Evolutionary conservation across 2,329 filamentous ascomycete species (phyloP).

Genomic region (Colletotrichum sp.): DNA sequence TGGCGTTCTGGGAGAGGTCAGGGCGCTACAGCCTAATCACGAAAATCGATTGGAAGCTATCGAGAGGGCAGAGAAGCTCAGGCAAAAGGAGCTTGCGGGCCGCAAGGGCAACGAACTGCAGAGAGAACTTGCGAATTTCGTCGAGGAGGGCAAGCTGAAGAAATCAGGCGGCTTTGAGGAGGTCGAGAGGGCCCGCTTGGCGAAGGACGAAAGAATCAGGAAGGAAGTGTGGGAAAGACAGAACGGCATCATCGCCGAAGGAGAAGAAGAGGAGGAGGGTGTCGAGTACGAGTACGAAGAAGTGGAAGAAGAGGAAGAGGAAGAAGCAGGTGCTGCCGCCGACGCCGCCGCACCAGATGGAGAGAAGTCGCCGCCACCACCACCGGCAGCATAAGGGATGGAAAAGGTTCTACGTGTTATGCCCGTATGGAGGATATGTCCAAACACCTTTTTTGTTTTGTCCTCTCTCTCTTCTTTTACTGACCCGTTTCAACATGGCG

Average conservation of each 20-base stretch:
- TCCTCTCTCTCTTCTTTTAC: neutral
- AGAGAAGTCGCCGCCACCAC: conserved; percentile 3
- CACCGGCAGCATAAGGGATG: neutral
- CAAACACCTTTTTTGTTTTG: neutral
- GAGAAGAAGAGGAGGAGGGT: conserved; percentile 35
- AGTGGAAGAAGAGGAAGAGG: conserved; percentile 15
- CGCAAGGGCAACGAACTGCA: conserved; percentile 79
- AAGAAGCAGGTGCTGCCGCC: neutral
- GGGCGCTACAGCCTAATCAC: conserved; percentile 92
- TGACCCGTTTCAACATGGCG: neutral
- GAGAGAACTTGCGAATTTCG: conserved; percentile 84
- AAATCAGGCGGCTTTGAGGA: conserved; percentile 97
- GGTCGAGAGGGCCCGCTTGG: conserved; percentile 81
- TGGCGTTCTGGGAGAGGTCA: conserved; percentile 88
- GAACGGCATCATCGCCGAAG: conserved; percentile 56
- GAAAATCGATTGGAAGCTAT: conserved; percentile 93
- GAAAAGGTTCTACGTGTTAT: neutral
- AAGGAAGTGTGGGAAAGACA: conserved; percentile 77
- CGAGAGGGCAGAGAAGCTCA: conserved; percentile 90
- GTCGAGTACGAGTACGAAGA: conserved; percentile 25
- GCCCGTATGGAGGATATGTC: conserved; percentile 7
- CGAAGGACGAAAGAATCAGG: conserved; percentile 86
- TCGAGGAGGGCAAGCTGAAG: conserved; percentile 89
- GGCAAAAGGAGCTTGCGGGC: conserved; percentile 85
- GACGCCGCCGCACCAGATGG: neutral